These are phyloP conservation scores for Verticillium tricorpus DNA, from an alignment of 2,329 filamentous ascomycete species.

Conservation along the genomic window DNA sequence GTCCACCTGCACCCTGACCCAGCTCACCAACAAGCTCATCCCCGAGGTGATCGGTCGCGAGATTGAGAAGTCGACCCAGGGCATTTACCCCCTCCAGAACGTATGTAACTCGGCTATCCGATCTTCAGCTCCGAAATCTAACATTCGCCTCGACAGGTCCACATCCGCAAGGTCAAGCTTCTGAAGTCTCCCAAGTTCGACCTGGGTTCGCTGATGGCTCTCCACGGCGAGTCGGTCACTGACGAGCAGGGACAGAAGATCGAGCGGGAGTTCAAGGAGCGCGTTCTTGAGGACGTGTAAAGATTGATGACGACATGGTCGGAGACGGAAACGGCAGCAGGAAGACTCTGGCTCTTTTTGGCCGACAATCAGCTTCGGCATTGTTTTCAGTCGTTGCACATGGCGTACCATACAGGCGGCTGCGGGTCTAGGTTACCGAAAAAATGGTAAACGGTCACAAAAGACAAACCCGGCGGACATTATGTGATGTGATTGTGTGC, in stretches of 20 bases:
- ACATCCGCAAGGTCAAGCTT: conserved; percentile 99
- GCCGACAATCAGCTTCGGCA: conserved; percentile 20
- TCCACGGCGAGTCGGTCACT: conserved; percentile 95
- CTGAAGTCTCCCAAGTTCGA: conserved; percentile 99
- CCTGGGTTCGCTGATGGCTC: conserved; percentile 88
- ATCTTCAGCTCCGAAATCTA: too few species aligned
- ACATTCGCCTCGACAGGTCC: conserved; percentile 60
- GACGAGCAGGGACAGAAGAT: conserved; percentile 98
- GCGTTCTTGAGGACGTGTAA: conserved; percentile 91
- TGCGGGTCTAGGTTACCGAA: conserved; percentile 34
- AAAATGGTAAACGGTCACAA: conserved; percentile 15
- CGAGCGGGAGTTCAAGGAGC: conserved; percentile 99
- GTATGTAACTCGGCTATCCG: conserved; percentile 48
- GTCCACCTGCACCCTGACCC: conserved; percentile 85
- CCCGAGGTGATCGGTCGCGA: conserved; percentile 99
- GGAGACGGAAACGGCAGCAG: conserved; percentile 35
- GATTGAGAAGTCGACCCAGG: conserved; percentile 99
- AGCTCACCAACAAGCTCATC: conserved; percentile 98
- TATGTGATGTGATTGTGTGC: not conserved
- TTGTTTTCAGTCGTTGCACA: conserved; percentile 38
- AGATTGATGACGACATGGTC: conserved; percentile 33
- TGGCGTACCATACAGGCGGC: conserved; percentile 40
- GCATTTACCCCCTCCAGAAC: conserved; percentile 99
- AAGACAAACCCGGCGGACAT: not conserved
- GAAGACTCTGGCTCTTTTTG: conserved; percentile 12